Evolutionary conservation across 495 filamentous ascomycete genomes (phyloP), one percentile per base, ranked within the genome.

Genomic region (Penicillium dipodomyicola): DNA sequence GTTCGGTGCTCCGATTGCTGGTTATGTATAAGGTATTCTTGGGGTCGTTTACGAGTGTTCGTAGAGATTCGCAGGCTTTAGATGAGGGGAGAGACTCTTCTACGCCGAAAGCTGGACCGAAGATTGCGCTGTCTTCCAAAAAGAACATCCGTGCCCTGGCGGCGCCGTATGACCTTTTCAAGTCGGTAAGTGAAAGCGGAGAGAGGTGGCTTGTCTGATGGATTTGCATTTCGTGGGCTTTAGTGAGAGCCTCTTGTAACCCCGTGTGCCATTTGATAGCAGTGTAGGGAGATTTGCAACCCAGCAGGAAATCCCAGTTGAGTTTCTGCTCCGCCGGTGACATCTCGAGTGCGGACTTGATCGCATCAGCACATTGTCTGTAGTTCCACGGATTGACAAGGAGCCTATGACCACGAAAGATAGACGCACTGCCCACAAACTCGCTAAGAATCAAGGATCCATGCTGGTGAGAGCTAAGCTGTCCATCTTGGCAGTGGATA

Each of bases 361-460:
- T 89, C 12, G 89, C 87, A 5, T 88, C 79, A 32, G 91, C 89
- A 62, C 88, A 91, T 63, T 86, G 80, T 14, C 82, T 82, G 70
- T 93, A 92, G 67, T 95, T 87, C 92, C 92, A 96, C 17, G 92
- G 92, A 62, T 96, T 96, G 53, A 96, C 87, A 1, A 88, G 81
- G 32, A 96, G 79, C 15, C 68, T 64, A 43, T 87, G 79, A 14
- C 82, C 84, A 5, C 82, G 82, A 64, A 96, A 93, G 15, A 96
- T 79, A 1, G 87, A 87, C 14, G 91, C 85, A 61, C 87, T 92
- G 35, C 92, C 92, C n/a, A 91, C 92, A 67, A 96, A 96, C 68
- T 96, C 92, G 55, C 87, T 92, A n/a, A 96, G 73, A 60, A 96
- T 94, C 39, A 96, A 78, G 3, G 90, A 90, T 8, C 89, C 89